Percentiles rank a stretch among this genome's conserved stretches.
Evolutionary conservation across 257 asterid genomes (phyloP).

Genomic region (Nicotiana paniculata): DNA sequence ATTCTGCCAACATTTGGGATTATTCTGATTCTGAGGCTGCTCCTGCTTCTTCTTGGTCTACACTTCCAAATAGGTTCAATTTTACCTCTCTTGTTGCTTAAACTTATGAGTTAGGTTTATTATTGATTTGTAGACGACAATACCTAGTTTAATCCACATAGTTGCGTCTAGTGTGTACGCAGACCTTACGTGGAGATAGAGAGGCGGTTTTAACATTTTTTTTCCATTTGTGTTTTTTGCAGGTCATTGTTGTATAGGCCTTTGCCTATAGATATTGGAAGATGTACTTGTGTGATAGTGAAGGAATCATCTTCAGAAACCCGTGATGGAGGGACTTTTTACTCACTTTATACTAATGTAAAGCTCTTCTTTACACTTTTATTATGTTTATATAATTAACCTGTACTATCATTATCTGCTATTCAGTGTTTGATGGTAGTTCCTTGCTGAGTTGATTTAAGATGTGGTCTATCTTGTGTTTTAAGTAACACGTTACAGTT

Average conservation of each 20-base stretch:
- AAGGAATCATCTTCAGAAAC: conserved; percentile 70
- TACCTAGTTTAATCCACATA: too few relatives aligned
- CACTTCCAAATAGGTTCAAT: conserved; percentile 64
- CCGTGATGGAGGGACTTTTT: conserved; percentile 46
- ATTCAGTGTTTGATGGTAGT: not conserved
- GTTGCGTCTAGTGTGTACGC: too few relatives aligned
- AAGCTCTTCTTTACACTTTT: not conserved
- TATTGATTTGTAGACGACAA: too few relatives aligned
- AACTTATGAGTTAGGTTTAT: too few relatives aligned
- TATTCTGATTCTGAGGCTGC: conserved; percentile 87
- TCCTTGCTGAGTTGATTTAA: not conserved
- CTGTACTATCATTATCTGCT: not conserved
- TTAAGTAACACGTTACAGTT: not conserved
- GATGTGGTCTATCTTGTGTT: too few relatives aligned
- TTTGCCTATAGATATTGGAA: conserved; percentile 81
- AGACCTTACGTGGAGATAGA: too few relatives aligned
- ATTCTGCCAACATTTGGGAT: conserved; percentile 66
- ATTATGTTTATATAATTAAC: not conserved
- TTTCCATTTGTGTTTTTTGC: not conserved
- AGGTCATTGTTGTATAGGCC: conserved; percentile 85
- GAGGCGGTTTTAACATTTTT: too few relatives aligned
- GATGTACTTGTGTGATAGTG: conserved; percentile 79
- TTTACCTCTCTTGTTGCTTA: not conserved
- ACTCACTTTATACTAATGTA: conserved; percentile 84
- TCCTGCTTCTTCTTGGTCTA: conserved; percentile 94